phyloP scores from a whole-genome alignment of 441 rosid species.

The Populus trichocarpa region DNA sequence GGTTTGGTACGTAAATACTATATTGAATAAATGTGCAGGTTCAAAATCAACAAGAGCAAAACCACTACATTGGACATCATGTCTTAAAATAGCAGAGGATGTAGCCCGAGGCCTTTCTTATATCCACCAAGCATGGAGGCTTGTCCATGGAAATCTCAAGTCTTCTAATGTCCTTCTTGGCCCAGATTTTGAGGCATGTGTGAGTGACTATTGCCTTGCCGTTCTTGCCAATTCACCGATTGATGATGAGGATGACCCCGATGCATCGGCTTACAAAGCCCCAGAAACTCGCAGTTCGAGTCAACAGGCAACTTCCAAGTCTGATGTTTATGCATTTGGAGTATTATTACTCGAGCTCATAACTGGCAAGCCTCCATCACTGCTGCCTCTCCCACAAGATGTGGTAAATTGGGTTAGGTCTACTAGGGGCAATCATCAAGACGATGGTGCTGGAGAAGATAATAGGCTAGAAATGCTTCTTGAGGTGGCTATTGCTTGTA shows the following conservation, averaged over 20 bases:
- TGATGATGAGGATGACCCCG: conserved; percentile 39
- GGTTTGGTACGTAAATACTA: not conserved
- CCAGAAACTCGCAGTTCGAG: conserved; percentile 62
- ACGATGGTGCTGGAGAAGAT: conserved; percentile 48
- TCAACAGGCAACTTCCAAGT: conserved; percentile 46
- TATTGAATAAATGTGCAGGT: conserved; percentile 32
- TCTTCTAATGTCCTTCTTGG: conserved; percentile 80
- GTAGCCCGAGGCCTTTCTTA: conserved; percentile 82
- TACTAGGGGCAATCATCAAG: conserved; percentile 32
- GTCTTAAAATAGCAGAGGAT: conserved; percentile 93
- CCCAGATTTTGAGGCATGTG: conserved; percentile 79
- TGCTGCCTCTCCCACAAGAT: conserved; percentile 52
- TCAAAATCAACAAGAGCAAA: conserved; percentile 77
- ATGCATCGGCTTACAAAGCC: conserved; percentile 53
- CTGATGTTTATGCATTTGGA: conserved; percentile 79
- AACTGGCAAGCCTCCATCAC: conserved; percentile 66
- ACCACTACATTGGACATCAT: conserved; percentile 95
- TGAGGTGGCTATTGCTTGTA: conserved; percentile 67
- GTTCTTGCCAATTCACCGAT: conserved; percentile 41
- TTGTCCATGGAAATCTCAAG: conserved; percentile 81
- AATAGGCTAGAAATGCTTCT: conserved; percentile 69
- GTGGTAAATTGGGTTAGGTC: conserved; percentile 69
- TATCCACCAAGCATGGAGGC: conserved; percentile 71
- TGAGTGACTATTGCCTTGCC: conserved; percentile 71
- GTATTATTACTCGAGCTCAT: conserved; percentile 76